Base-by-base conservation (phyloP, 169 alveolate species). In the Plasmodium ovale region DNA sequence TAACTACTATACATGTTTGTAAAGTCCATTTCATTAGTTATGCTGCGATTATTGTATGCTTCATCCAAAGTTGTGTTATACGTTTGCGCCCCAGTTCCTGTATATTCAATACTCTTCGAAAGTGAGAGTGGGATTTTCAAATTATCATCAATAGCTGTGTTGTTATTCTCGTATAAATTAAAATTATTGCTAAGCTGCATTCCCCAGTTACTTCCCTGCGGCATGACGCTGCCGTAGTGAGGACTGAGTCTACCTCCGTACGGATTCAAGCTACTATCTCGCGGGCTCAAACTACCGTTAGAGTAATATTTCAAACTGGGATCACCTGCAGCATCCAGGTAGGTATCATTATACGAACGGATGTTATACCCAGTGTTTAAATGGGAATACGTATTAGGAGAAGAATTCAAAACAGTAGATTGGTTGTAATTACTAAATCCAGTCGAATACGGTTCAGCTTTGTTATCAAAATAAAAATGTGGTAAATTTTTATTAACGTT, bases 11-110 rank as follows among this genome's bases (percentile, higher is more conserved):
- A 79, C 79, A 67, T 64, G 37, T 67, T 67, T 64, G 72, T 64
- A 79, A 79, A 79, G 68, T 79, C 84, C 64, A 67, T 79, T 65
- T 65, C 89, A 65, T 79, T 64, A 53, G 84, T 31, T 65, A 62
- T 37, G n/a, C 53, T 49, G 6, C 33, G 23, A 23, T 47, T 29
- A n/a, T 42, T 9, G 35, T 44, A 73, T 21, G 23, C 14, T 14
- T 56, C 65, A 60, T 73, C 49, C 27, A 51, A 25, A 33, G 65
- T 3, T 27, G n/a, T 23, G 27, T 23, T 59, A 53, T 58, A 37
- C n/a, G 19, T 53, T 33, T 73, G 29, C 25, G 14, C 49, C 21
- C 51, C 19, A 21, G 49, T 42, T 35, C 37, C 56, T 6, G 21
- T 51, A 70, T 35, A 29, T 27, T 79, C 70, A 29, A 65, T 16